These are phyloP conservation scores for Cinnamomum chago DNA, from an alignment of 164 flowering plant species.

Conservation along the genomic window DNA sequence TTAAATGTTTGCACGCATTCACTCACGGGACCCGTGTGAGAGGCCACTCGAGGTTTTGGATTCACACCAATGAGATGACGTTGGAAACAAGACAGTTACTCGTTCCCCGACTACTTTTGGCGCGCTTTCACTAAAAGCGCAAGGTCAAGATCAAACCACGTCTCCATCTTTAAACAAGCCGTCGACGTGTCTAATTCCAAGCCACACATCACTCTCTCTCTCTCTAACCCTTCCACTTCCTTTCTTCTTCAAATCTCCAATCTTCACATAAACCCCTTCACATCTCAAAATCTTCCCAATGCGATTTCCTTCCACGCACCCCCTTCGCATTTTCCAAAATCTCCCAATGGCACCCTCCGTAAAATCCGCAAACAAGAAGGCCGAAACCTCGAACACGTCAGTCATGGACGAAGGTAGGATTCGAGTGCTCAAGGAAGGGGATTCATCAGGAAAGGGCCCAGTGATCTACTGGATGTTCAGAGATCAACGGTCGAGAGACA, in stretches of 20 bases:
- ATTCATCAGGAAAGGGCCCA: constrained; percentile 45
- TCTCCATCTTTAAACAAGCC: not conserved
- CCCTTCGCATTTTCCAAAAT: not conserved
- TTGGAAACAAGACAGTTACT: no score
- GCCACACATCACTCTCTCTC: not conserved
- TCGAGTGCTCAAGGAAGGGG: constrained; percentile 55
- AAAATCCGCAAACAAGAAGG: not conserved
- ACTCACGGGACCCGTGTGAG: no score
- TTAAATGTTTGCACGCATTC: no score
- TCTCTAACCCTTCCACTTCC: not conserved
- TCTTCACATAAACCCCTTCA: not conserved
- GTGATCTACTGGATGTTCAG: constrained; percentile 99
- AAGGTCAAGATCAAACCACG: not conserved
- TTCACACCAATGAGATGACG: no score
- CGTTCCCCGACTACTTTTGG: no score
- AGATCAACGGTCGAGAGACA: constrained; percentile 84
- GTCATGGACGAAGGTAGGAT: constrained; percentile 34
- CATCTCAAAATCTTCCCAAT: not conserved
- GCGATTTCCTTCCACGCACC: not conserved
- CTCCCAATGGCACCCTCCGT: not conserved
- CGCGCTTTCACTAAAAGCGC: no score
- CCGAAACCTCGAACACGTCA: not conserved
- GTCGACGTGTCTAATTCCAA: not conserved
- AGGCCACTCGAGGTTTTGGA: no score
- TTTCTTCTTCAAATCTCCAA: not conserved